Evolutionary conservation across 2,329 filamentous ascomycete genomes (phyloP), one percentile per base, ranked within the genome.

Genomic region (Pseudogymnoascus pannorum): DNA sequence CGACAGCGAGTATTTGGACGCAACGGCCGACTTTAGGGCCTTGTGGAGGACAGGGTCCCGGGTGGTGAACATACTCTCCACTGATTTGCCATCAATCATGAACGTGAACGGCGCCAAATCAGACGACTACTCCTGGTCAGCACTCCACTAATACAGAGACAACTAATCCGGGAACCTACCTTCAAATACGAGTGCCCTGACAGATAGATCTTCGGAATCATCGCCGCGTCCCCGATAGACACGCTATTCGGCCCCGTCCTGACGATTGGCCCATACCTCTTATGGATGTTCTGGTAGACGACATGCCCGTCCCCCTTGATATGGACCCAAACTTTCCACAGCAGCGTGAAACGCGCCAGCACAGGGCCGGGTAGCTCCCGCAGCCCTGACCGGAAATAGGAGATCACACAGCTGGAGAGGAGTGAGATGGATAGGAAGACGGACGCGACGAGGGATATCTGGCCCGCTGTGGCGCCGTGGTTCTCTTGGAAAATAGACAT

Each of bases 1-100:
- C 14, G 73, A 77, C 74, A 81, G 77, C 3, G 76, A 76, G 63
- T 79, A 81, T 1, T 77, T 66, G 3, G 69, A 67, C 12, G 77
- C 73, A 60, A 77, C 77, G 14, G 72, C 69, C 51, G 75, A 75
- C 16, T 76, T 60, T 24, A 63, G 66, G 11, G 68, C 59, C 64
- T 75, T 71, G 60, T 80, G 77, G 26, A 70, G 66, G 29, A 68
- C 69, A 4, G 73, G 68, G 63, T 76, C 66, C 35, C 69, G 67
- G 24, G 73, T 71, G 6, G 67, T 59, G 58, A 75, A 75, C 36
- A 40, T 40, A 40, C 36, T 40, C 36, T 40, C 38, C 16, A 40
- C 16, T 9, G 38, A 40, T 40, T 20, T 20, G 16, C 38, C 38
- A 20, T 40, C 16, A 3, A 40, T 40, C 38, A 40, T 40, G 16